Evolutionary conservation across 2,329 filamentous ascomycete species (phyloP), one percentile per base, ranked within the genome.

Genomic region (Apiospora hydei): DNA sequence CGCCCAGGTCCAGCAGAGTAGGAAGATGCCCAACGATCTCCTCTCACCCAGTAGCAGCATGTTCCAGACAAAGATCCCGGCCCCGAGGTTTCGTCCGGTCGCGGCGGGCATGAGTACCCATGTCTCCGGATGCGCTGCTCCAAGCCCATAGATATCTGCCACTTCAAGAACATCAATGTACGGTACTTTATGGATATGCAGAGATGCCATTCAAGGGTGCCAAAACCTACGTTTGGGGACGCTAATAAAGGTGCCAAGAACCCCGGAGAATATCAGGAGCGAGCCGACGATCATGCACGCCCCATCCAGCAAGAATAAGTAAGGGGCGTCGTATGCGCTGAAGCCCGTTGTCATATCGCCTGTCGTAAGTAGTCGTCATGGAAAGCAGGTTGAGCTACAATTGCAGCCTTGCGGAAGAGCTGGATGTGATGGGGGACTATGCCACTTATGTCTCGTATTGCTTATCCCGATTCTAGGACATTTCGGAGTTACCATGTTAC

Each of bases 31-130:
- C 34, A 67, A 43, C 16, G 21, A 2, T 18, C 5, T 67, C 34
- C 18, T 8, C 6, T 67, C 61, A 3, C 61, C 61, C 61, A 67
- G 34, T 13, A 67, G 34, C 1, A 5, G 13, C 61, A 67, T 43
- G 1, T 8, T 41, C 34, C 61, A 67, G 8, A 67, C 41, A 30
- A 67, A 67, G 7, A 67, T 67, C 8, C 61, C 61, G n/a, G 61
- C 61, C 34, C 61, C 61, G 34, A 67, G 18, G 34, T 67, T 67
- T 44, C 61, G 0, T 26, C 61, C 61, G 18, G 61, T 43, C n/a
- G 61, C 61, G 34, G 61, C 61, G 16, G 61, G 61, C 61, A 67
- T 41, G 24, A 67, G 61, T 1, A 67, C 61, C 61, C 61, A 67
- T 4, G 61, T 43, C 34, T 67, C 61, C 13, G 16, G 34, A 24